phyloP scores from a whole-genome alignment of 371 early-diverging fungal species.

The Mortierella sp. region DNA sequence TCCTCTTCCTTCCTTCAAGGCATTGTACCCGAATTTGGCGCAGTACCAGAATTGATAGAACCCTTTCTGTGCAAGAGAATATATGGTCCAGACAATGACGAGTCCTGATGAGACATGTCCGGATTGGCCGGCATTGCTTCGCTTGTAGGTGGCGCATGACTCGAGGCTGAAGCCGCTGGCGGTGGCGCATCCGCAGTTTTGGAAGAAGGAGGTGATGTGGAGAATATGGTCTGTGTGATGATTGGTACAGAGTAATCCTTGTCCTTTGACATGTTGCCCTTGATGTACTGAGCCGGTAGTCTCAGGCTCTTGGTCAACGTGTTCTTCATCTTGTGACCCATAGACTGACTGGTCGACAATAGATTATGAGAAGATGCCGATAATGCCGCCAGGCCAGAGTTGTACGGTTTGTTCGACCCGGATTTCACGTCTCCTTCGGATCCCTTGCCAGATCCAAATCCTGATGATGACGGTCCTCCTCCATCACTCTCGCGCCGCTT shows the following conservation, averaged over 20 bases:
- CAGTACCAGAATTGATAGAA: not conserved
- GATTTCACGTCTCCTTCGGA: constrained; percentile 3
- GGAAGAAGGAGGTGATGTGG: constrained; percentile 4
- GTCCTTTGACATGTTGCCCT: constrained; percentile 47
- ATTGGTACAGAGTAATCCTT: constrained; percentile 14
- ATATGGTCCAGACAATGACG: constrained; percentile 34
- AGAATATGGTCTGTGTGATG: constrained; percentile 12
- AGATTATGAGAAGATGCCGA: not conserved
- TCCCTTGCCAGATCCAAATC: constrained; percentile 7
- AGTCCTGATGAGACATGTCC: constrained; percentile 1
- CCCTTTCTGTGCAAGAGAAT: constrained; percentile 37
- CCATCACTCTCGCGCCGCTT: constrained; percentile 36
- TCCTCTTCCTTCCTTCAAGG: no score
- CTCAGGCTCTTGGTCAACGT: constrained; percentile 43
- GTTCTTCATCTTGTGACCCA: constrained; percentile 33
- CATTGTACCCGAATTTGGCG: not conserved
- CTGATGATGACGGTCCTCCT: constrained; percentile 20
- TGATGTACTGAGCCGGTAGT: constrained; percentile 45
- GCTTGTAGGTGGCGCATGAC: constrained; percentile 5
- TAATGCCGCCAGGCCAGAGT: constrained; percentile 9
- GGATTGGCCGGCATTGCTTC: not conserved
- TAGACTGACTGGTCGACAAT: not conserved
- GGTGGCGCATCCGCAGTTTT: not conserved
- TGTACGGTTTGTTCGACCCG: constrained; percentile 8
- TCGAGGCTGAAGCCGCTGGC: not conserved